Evolutionary conservation across 1,284 basidiomycete genomes (phyloP).

Genomic region (Heterobasidion occidentale): DNA sequence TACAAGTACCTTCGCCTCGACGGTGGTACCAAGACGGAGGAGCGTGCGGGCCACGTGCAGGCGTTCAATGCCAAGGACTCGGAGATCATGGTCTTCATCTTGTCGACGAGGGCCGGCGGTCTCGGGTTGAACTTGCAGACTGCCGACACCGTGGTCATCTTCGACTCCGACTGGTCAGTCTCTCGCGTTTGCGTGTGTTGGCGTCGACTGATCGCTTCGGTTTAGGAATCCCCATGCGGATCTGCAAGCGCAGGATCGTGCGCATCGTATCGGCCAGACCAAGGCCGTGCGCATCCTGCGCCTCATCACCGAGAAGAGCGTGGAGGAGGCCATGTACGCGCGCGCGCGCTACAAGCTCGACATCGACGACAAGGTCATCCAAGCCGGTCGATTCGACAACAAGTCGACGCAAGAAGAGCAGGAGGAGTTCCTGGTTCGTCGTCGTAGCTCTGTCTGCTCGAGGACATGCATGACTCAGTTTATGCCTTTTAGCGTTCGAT

Average conservation of each 20-base stretch:
- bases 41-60: constrained; percentile 86
- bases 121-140: constrained; percentile 97
- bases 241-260: constrained; percentile 98
- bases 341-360: constrained; percentile 96
- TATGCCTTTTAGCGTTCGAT: constrained; percentile 56
- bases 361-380: constrained; percentile 99
- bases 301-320: constrained; percentile 96
- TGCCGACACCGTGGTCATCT: constrained; percentile 98
- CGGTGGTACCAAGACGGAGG: constrained; percentile 97
- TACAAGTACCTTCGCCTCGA: constrained; percentile 94
- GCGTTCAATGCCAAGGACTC: constrained; percentile 90
- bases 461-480: not conserved
- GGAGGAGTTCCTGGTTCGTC: constrained; percentile 82
- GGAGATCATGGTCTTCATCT: constrained; percentile 89
- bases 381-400: constrained; percentile 99
- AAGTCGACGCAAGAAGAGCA: constrained; percentile 98
- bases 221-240: constrained; percentile 94
- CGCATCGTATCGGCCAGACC: constrained; percentile 99
- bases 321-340: constrained; percentile 96
- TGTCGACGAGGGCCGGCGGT: constrained; percentile 96
- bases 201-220: constrained; percentile 22
- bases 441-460: constrained; percentile 7
- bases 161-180: constrained; percentile 79
- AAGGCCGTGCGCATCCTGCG: constrained; percentile 96
- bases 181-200: not conserved